A percentile compares a stretch with the other conserved stretches of the same genome.
Conservation (phyloP, 164 flowering plant species). For the Vitis labrusca region DNA sequence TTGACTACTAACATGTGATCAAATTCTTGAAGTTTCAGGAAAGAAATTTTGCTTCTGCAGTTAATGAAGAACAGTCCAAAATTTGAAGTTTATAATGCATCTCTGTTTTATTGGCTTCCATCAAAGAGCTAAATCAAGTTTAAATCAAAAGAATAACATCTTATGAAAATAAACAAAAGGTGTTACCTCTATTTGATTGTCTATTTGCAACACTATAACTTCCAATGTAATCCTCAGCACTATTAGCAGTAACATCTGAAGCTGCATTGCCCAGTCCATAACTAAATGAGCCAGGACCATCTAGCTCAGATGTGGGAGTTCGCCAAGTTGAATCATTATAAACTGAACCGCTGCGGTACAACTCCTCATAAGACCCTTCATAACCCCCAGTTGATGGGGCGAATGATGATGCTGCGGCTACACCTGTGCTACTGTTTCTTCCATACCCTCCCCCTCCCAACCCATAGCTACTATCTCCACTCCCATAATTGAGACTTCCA, state of each 20-base stretch:
- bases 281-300: conserved; percentile 34
- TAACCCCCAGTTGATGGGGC: conserved; percentile 30
- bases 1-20: not conserved
- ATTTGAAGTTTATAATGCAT: not conserved
- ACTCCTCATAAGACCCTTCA: conserved; percentile 39
- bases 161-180: conserved; percentile 1
- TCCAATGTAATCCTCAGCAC: conserved; percentile 50
- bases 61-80: not conserved
- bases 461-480: conserved; percentile 27
- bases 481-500: conserved; percentile 17
- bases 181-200: conserved; percentile 71
- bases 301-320: conserved; percentile 34
- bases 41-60: not conserved
- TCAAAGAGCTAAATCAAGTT: not conserved
- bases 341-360: conserved; percentile 31
- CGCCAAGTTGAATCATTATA: conserved; percentile 44
- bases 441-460: conserved; percentile 34
- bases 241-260: conserved; percentile 47
- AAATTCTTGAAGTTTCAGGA: not conserved
- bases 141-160: not conserved
- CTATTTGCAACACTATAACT: conserved; percentile 56
- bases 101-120: not conserved
- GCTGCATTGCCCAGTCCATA: conserved; percentile 53
- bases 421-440: conserved; percentile 26
- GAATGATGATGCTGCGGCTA: conserved; percentile 25